Percentiles rank a stretch among this genome's conserved stretches.
Evolutionary conservation across 1,284 basidiomycete species (phyloP).

Genomic region (Ceratobasidium sp.): DNA sequence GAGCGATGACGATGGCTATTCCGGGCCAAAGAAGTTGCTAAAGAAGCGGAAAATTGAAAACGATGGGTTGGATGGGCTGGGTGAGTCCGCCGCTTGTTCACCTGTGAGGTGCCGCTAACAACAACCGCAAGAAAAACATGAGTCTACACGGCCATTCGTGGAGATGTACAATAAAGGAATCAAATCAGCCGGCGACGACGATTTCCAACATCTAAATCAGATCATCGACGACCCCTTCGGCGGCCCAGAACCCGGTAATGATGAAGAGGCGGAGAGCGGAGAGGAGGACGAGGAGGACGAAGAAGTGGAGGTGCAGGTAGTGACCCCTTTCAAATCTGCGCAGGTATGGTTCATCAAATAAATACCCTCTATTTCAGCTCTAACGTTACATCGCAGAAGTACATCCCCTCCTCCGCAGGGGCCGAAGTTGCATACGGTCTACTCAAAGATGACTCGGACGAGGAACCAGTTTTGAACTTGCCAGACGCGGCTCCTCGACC

Average conservation of each 20-base stretch:
- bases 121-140: constrained; percentile 29
- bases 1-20: constrained; percentile 44
- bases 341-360: background rate
- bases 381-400: background rate
- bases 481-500: constrained; percentile 22
- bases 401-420: constrained; percentile 11
- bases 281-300: constrained; percentile 33
- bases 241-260: constrained; percentile 15
- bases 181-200: constrained; percentile 42
- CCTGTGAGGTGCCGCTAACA: background rate
- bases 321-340: constrained; percentile 12
- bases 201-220: constrained; percentile 40
- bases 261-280: constrained; percentile 23
- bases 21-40: constrained; percentile 29
- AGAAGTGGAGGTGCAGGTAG: constrained; percentile 6
- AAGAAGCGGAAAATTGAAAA: constrained; percentile 46
- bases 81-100: constrained; percentile 25
- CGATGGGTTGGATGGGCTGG: constrained; percentile 44
- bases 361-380: background rate
- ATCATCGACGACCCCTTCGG: constrained; percentile 29
- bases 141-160: constrained; percentile 43
- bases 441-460: constrained; percentile 28
- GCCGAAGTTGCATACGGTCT: constrained; percentile 14
- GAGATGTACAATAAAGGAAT: constrained; percentile 41
- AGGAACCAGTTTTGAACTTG: constrained; percentile 18